A percentile compares a stretch with the other conserved stretches of the same genome.
Evolutionary conservation across 352 stramenopile genomes (phyloP).

Genomic region (Globisporangium acanthophoron): DNA sequence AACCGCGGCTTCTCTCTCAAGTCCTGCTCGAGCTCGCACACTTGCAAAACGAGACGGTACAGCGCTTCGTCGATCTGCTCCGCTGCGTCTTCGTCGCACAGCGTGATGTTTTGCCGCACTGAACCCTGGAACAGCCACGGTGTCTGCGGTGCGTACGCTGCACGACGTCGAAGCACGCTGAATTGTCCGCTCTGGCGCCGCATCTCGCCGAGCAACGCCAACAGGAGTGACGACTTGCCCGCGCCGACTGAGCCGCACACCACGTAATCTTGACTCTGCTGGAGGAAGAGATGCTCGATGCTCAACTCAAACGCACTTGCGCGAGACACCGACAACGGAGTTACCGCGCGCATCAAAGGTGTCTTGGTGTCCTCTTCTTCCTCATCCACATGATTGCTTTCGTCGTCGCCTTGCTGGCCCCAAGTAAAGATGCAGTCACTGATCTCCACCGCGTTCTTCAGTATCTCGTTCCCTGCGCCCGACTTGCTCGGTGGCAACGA

Average conservation of each 20-base stretch:
- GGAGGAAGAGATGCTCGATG: conserved; percentile 39
- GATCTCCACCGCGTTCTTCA: conserved; percentile 17
- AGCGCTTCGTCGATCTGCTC: conserved; percentile 26
- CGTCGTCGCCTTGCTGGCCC: background rate
- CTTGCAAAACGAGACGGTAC: conserved; percentile 47
- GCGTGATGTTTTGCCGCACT: conserved; percentile 61
- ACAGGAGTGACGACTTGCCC: conserved; percentile 95
- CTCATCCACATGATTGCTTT: background rate
- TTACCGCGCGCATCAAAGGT: conserved; percentile 9
- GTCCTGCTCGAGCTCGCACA: conserved; percentile 74
- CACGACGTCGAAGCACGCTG: conserved; percentile 11
- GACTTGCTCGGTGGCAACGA: conserved; percentile 8
- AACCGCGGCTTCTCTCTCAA: conserved; percentile 32
- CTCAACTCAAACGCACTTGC: conserved; percentile 29
- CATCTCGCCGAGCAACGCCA: conserved; percentile 96
- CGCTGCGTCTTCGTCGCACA: conserved; percentile 25
- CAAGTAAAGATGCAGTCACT: conserved; percentile 29
- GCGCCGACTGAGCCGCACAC: conserved; percentile 89
- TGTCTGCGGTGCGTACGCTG: conserved; percentile 70
- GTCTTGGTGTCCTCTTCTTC: background rate
- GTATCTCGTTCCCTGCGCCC: background rate
- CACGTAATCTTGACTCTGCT: conserved; percentile 38
- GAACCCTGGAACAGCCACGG: conserved; percentile 70
- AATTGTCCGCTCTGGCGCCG: conserved; percentile 30
- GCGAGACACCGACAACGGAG: background rate